Percentiles rank a stretch among this genome's conserved stretches.
Evolutionary conservation across 2,329 filamentous ascomycete species (phyloP).

Genomic region (Ophiocordyceps robertsii): DNA sequence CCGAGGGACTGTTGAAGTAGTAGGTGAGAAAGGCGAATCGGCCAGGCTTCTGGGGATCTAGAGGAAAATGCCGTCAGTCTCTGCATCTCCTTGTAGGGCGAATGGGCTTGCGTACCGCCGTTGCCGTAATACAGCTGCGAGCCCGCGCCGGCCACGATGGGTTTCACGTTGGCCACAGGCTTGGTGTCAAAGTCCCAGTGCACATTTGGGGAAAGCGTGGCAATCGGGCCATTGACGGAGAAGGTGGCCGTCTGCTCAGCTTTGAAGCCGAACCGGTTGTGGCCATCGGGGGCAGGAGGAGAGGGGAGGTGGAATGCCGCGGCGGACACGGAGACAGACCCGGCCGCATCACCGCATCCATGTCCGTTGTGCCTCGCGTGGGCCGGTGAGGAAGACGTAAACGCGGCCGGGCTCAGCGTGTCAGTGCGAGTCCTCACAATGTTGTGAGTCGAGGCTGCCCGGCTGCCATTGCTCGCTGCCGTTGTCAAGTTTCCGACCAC

Average conservation of each 20-base stretch:
- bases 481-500: too few relatives aligned
- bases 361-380: too few relatives aligned
- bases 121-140: conserved; percentile 12
- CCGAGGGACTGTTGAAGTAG: conserved; percentile 12
- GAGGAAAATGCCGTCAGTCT: not conserved
- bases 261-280: not conserved
- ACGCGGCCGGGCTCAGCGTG: too few relatives aligned
- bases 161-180: conserved; percentile 9
- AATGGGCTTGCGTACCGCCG: not conserved
- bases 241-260: conserved; percentile 1
- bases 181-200: conserved; percentile 13
- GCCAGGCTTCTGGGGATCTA: conserved; percentile 2
- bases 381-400: too few relatives aligned
- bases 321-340: not conserved
- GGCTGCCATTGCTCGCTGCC: too few relatives aligned
- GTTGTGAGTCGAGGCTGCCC: too few relatives aligned
- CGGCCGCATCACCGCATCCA: too few relatives aligned
- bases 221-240: not conserved
- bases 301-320: not conserved
- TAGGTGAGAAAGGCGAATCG: conserved; percentile 13
- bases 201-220: conserved; percentile 4
- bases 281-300: not conserved
- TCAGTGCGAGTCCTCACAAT: too few relatives aligned
- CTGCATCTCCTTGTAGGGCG: not conserved
- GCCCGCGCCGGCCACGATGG: conserved; percentile 7